Conservation (phyloP, 805 yeast genomes). For the Myxozyma neotropica region DNA sequence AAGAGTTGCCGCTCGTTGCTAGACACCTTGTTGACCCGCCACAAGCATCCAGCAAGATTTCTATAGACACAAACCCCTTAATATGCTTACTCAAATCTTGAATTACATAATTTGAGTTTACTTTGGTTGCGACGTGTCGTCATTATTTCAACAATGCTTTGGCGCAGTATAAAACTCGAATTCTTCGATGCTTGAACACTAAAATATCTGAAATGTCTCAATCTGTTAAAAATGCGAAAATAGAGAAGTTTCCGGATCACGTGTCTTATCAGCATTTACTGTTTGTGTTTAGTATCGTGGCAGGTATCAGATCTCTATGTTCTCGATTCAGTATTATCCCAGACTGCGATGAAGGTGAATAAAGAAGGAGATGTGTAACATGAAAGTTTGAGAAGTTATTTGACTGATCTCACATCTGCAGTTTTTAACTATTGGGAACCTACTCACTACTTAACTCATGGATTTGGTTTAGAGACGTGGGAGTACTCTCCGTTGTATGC, state of each 20-base stretch:
- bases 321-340: constrained; percentile 68
- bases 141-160: background rate
- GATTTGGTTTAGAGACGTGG: constrained; percentile 94
- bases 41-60: no score
- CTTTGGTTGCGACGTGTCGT: background rate
- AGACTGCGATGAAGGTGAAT: constrained; percentile 76
- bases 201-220: background rate
- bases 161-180: no score
- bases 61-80: no score
- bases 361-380: constrained; percentile 54
- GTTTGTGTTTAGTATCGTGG: constrained; percentile 31
- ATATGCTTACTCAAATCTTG: no score
- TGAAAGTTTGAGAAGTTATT: background rate
- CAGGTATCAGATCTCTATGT: constrained; percentile 41
- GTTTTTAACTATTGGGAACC: constrained; percentile 95
- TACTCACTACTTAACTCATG: constrained; percentile 70
- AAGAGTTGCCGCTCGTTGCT: no score
- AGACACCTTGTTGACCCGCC: no score
- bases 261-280: background rate
- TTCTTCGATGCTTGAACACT: background rate
- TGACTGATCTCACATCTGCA: background rate
- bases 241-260: background rate
- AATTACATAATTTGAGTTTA: background rate
- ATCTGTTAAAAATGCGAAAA: background rate
- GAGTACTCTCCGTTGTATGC: constrained; percentile 91